Conservation (phyloP, 257 asterid genomes). For the Coffea canephora region DNA sequence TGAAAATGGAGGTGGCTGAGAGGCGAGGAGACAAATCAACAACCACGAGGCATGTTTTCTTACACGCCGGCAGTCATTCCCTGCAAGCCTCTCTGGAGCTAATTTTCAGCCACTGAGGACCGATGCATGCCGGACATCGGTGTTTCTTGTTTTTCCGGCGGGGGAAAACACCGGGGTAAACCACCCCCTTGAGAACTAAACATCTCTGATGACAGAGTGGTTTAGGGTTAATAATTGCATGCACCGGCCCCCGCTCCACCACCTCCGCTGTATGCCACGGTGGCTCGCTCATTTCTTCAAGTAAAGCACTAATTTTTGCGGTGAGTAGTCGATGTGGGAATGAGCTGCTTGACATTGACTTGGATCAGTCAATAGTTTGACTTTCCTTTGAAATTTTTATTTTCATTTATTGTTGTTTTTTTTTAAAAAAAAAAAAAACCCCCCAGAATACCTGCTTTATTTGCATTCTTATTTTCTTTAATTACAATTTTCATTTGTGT, state of each 20-base stretch:
- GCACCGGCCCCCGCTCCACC: constrained; percentile 8
- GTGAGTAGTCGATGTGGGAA: not conserved
- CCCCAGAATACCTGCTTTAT: no score
- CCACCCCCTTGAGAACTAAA: not conserved
- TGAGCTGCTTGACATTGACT: not conserved
- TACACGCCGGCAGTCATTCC: constrained; percentile 11
- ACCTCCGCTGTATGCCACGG: not conserved
- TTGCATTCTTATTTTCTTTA: no score
- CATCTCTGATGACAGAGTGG: not conserved
- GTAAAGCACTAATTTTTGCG: no score
- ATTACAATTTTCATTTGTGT: no score
- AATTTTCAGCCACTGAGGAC: not conserved
- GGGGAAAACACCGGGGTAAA: constrained; percentile 19
- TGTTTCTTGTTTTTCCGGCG: not conserved
- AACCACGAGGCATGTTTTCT: constrained; percentile 13
- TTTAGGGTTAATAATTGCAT: constrained; percentile 5
- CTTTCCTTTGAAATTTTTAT: no score
- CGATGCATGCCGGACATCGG: constrained; percentile 6
- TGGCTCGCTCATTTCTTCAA: not conserved
- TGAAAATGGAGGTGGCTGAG: constrained; percentile 11
- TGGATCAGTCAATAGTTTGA: not conserved
- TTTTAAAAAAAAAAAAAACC: no score
- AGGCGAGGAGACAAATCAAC: constrained; percentile 9
- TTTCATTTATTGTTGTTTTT: no score
- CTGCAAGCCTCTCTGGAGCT: constrained; percentile 6